Base-by-base conservation (phyloP, 345 rosid genomes). In the Erucastrum elatum region DNA sequence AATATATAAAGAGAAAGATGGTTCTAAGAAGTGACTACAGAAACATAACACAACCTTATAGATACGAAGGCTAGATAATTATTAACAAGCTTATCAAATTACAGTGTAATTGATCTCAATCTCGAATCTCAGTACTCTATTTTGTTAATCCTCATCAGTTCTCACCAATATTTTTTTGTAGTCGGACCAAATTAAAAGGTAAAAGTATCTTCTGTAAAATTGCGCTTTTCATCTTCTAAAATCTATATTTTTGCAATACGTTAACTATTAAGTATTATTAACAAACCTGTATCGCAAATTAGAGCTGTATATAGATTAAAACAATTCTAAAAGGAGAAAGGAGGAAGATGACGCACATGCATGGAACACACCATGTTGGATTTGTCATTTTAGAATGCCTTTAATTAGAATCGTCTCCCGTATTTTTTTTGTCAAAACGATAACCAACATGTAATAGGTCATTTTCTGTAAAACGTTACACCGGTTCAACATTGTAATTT, bases 1-100 rank as follows among this genome's bases (percentile, higher is more conserved):
- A 16, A n/a, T n/a, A n/a, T n/a, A 26, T 41, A 66, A 59, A 72
- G 76, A 56, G 46, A 78, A 41, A 58, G 64, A 77, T 71, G 76
- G 60, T 77, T 77, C 72, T 77, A 64, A 71, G 81, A 77, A 71
- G 61, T 56, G 76, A 77, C 58, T 70, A 53, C 12, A 30, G 16
- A 64, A 71, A 6, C 34, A 64, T 71, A 39, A 31, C 66, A 71
- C 69, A 62, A 34, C 41, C 56, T 34, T 60, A 61, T 68, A 49
- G 4, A 44, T 16, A 68, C 17, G 16, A 44, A 39, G 63, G 49
- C 53, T 49, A 64, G 64, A 33, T 61, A 49, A 25, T 63, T 35
- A 61, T 27, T 60, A 59, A 58, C 63, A 56, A 58, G 31, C 13
- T 51, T 34, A 59, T 67, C 25, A 26, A 66, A 56, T 15, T 67